A percentile compares a stretch with the other conserved stretches of the same genome.
These are phyloP conservation scores for Eucalyptus globulus DNA, from an alignment of 345 rosid genomes.

Conservation along the genomic window DNA sequence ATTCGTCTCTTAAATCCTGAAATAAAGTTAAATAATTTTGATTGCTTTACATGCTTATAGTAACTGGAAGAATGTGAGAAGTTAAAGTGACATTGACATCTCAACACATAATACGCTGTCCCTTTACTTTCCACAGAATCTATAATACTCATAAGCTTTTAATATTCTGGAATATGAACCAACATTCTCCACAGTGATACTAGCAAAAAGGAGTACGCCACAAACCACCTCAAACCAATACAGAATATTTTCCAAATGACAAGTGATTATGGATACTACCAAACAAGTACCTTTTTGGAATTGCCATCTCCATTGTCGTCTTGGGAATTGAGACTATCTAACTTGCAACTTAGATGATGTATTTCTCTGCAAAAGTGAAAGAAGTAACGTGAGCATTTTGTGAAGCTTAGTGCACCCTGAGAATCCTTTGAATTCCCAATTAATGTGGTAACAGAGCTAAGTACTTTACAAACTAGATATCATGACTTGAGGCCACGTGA, in stretches of 20 bases:
- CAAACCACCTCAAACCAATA: background rate
- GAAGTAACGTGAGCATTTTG: background rate
- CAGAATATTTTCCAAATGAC: background rate
- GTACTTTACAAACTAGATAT: background rate
- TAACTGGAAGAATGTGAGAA: background rate
- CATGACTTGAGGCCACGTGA: background rate
- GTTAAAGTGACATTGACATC: background rate
- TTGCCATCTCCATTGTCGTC: constrained; percentile 9
- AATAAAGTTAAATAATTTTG: background rate
- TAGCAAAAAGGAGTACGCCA: background rate
- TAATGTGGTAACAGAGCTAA: background rate
- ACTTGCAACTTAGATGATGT: constrained; percentile 31
- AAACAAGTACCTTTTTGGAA: constrained; percentile 17
- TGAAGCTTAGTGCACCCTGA: background rate
- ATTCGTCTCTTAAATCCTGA: background rate
- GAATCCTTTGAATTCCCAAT: background rate
- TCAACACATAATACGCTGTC: background rate
- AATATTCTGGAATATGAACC: background rate
- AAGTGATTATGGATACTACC: background rate
- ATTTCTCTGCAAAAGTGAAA: constrained; percentile 52
- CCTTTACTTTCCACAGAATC: background rate
- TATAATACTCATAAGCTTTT: background rate
- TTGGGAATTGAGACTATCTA: constrained; percentile 24
- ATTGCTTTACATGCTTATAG: background rate
- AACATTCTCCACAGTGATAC: background rate